Evolutionary conservation across 257 asterid genomes (phyloP), one percentile per base, ranked within the genome.

Genomic region (Solanum peruvianum): DNA sequence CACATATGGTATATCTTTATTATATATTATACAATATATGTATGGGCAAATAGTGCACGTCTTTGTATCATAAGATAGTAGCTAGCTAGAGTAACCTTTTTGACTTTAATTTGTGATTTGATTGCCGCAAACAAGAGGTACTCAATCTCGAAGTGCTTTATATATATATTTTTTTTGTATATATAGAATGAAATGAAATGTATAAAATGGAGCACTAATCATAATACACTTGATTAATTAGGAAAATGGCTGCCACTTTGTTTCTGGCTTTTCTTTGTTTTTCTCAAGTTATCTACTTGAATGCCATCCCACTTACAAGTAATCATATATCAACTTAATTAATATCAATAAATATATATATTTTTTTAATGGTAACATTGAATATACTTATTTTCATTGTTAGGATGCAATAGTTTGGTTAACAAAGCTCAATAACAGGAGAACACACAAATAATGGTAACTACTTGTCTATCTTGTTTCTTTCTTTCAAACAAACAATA

Each of bases 241-340:
- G 86, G 49, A 84, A 69, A 64, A 41, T 92, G 98, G 94, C 91
- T 84, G 64, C 86, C 86, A 85, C 56, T 86, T 71, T 86, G 39
- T 87, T 89, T 73, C 15, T 91, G 47, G 89, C 91, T 86, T 87
- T 89, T 47, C 84, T 93, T 11, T 92, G 94, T 83, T 85, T 92
- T 56, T 91, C 89, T 89, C 89, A 31, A 52, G 89, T 89, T 29
- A 60, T 93, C 71, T 88, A 88, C 91, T 83, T 87, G 88, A 89
- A 83, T 78, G 94, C 95, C 67, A 82, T 89, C 75, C 94, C 96
- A 89, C 6, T 87, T 85, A 92, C 95, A 89, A 91, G 41, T 39
- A 13, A 62, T 62, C 15, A 39, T 62, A 33, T 62, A 60, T 21
- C 41, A 16, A 47, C 60, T 29, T 80, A 18, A 2, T 47, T 47